Percentiles rank a stretch among this genome's conserved stretches.
These are phyloP conservation scores for Chrysosporium queenslandicum DNA, from an alignment of 2,329 filamentous ascomycete species.

Conservation along the genomic window DNA sequence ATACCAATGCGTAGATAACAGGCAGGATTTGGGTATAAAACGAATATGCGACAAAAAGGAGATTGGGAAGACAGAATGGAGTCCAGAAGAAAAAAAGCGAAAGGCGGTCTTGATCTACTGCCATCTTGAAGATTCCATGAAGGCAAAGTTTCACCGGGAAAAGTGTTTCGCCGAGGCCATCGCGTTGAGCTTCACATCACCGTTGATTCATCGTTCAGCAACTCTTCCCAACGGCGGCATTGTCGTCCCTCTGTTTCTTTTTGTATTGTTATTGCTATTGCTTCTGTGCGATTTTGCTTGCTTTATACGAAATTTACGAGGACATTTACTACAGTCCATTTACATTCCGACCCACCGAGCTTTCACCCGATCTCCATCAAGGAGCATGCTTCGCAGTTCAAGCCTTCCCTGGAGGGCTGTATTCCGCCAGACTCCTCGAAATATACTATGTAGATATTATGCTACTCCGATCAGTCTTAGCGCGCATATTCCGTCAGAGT, in stretches of 20 bases:
- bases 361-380: slow-evolving; percentile 8
- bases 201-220: neutral
- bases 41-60: slow-evolving; percentile 28
- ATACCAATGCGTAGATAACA: neutral
- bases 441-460: slow-evolving; percentile 28
- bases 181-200: neutral
- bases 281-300: neutral
- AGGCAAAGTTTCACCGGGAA: slow-evolving; percentile 27
- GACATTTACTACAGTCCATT: neutral
- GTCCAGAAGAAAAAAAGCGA: neutral
- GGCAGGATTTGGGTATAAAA: slow-evolving; percentile 1
- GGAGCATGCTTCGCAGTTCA: slow-evolving; percentile 55
- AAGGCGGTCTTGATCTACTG: neutral
- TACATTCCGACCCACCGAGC: neutral
- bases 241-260: slow-evolving; percentile 4
- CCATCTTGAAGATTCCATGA: slow-evolving; percentile 18
- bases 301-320: neutral
- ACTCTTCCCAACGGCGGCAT: neutral
- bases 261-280: neutral
- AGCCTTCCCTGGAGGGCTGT: slow-evolving; percentile 56
- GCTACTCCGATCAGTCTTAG: slow-evolving; percentile 27
- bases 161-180: slow-evolving; percentile 21
- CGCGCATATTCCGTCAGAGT: slow-evolving; percentile 18
- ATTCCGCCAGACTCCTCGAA: slow-evolving; percentile 42
- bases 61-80: slow-evolving; percentile 15